Evolutionary conservation across 805 yeast genomes (phyloP), one percentile per base, ranked within the genome.

Genomic region (Teunomyces atbi): DNA sequence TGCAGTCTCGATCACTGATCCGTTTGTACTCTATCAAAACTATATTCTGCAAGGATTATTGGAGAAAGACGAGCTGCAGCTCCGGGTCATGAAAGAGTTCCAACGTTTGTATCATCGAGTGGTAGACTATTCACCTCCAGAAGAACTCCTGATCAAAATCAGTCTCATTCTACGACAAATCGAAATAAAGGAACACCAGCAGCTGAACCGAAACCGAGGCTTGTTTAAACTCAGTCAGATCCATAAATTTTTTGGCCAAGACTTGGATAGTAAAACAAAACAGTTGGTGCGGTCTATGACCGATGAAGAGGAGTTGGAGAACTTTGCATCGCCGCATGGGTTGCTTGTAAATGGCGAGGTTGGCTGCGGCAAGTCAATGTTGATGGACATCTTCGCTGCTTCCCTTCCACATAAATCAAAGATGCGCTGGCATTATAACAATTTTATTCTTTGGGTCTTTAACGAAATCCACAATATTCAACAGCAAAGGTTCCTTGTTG

Each of bases 361-460:
- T 3, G 91, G 91, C 0, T 81, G 86, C 53, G 91, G 91, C 1
- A 85, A 85, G 57, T 80, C 88, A 1, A 78, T 85, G 84, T 60
- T 85, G 41, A 78, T 85, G 79, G 89, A 84, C 53, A 77, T 85
- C 16, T 84, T 85, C 65, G 89, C 89, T 1, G 69, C 71, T 41
- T 73, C 84, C 1, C 65, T 85, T 23, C 91, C 90, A 0, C 79
- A 81, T 49, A 66, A 69, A 19, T 76, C 83, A 1, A 85, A 85
- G 53, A 73, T 79, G 65, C 66, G 91, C 46, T 82, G 88, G 82
- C 91, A 85, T 58, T 85, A 82, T 57, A 79, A 80, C 53, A 82
- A 78, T 53, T 84, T 85, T 57, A 84, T 85, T 58, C 67, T 84
- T 4, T 82, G 86, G 84, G 80, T 84, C 1, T 83, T 77, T 52